These are phyloP conservation scores for Cenchrus fungigraminus DNA, from an alignment of 176 grass and related monocot genomes.

Conservation along the genomic window DNA sequence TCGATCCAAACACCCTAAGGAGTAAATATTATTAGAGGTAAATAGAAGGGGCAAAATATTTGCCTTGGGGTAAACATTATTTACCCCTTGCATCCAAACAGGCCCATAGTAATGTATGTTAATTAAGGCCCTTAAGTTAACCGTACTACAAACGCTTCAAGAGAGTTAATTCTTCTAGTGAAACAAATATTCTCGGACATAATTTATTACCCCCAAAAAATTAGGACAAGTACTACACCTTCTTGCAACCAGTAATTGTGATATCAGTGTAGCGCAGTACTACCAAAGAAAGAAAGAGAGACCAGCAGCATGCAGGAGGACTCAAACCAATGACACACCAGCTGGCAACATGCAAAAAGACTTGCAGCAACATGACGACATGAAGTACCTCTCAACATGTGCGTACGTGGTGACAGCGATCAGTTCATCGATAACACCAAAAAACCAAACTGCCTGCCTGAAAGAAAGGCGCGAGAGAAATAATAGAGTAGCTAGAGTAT, in stretches of 20 bases:
- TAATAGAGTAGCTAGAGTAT: background rate
- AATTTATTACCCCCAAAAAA: background rate
- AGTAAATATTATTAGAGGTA: no score
- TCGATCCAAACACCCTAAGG: no score
- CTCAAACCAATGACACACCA: background rate
- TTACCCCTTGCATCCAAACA: no score
- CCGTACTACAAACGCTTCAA: no score
- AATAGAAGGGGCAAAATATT: no score
- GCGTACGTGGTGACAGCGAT: background rate
- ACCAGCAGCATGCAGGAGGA: background rate
- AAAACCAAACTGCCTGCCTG: background rate
- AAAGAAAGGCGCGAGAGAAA: no score
- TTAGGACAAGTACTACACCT: background rate
- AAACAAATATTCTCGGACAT: no score
- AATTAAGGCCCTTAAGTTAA: no score
- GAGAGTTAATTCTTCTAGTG: no score
- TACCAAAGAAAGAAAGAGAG: background rate
- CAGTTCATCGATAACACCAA: background rate
- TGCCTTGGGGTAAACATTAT: no score
- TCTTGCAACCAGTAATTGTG: background rate
- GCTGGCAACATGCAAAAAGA: background rate
- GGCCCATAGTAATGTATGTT: no score
- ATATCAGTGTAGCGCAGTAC: background rate
- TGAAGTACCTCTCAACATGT: background rate
- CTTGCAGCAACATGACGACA: constrained; percentile 11